phyloP scores from a whole-genome alignment of 2,329 filamentous ascomycete genomes.

The Penicillium sp. region DNA sequence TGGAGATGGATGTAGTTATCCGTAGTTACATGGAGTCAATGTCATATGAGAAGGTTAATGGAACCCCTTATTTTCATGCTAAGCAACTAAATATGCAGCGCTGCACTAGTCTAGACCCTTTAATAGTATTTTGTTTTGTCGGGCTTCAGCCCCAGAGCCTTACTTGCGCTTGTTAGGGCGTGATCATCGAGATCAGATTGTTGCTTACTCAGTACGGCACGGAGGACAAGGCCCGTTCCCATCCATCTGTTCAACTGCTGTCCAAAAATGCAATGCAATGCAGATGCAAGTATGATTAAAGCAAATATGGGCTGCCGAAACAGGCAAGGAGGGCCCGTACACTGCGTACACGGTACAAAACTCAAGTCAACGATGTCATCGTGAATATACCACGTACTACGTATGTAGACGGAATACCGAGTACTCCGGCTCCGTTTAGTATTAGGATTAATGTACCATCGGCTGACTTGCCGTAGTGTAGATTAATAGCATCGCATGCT shows the following conservation, averaged over 20 bases:
- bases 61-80: no score
- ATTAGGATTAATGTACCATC: not conserved
- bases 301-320: not conserved
- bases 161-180: not conserved
- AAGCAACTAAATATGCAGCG: not conserved
- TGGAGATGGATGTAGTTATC: no score
- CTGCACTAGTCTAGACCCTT: not conserved
- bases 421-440: not conserved
- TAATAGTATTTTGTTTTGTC: not conserved
- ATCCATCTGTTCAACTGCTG: not conserved
- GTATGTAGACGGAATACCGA: not conserved
- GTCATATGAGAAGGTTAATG: no score
- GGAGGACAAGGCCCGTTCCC: not conserved
- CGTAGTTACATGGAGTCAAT: no score
- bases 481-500: no score
- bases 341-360: not conserved
- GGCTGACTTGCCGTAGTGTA: no score
- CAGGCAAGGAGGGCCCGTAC: not conserved
- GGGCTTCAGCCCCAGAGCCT: not conserved
- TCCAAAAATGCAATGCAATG: not conserved
- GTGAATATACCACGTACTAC: no score
- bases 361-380: no score
- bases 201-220: not conserved
- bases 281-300: not conserved
- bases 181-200: not conserved